These are phyloP conservation scores for Tylopilus sp. DNA, from an alignment of 1,284 basidiomycete species.

Conservation along the genomic window DNA sequence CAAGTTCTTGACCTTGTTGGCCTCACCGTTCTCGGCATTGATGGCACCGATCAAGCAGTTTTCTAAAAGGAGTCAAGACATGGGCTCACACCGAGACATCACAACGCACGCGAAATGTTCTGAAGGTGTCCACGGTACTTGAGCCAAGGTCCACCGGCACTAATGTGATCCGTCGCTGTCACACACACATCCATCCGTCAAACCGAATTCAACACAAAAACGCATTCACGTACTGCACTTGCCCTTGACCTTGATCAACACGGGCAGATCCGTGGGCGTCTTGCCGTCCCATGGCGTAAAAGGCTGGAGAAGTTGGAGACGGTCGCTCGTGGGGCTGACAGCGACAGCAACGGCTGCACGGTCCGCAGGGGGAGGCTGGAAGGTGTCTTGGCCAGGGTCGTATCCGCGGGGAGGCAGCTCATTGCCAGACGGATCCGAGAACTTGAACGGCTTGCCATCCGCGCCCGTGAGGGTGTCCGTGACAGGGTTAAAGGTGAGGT, in stretches of 20 bases:
- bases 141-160: constrained; percentile 97
- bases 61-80: constrained; percentile 45
- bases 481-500: constrained; percentile 95
- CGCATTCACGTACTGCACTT: constrained; percentile 82
- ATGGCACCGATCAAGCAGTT: constrained; percentile 98
- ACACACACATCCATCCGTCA: background rate
- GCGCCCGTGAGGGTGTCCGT: constrained; percentile 87
- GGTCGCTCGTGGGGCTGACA: constrained; percentile 87
- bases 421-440: constrained; percentile 84
- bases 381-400: constrained; percentile 96
- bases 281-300: constrained; percentile 95
- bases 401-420: constrained; percentile 95
- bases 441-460: constrained; percentile 98
- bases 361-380: constrained; percentile 91
- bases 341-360: constrained; percentile 83
- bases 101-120: constrained; percentile 87
- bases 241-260: constrained; percentile 98
- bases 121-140: constrained; percentile 99
- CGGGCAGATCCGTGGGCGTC: constrained; percentile 84
- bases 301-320: constrained; percentile 91
- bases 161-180: constrained; percentile 82
- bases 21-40: constrained; percentile 92
- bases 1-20: constrained; percentile 95
- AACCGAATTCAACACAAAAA: background rate
- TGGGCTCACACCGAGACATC: background rate